Base-by-base conservation (phyloP, 352 stramenopile species). In the Phytophthora chlamydospora region DNA sequence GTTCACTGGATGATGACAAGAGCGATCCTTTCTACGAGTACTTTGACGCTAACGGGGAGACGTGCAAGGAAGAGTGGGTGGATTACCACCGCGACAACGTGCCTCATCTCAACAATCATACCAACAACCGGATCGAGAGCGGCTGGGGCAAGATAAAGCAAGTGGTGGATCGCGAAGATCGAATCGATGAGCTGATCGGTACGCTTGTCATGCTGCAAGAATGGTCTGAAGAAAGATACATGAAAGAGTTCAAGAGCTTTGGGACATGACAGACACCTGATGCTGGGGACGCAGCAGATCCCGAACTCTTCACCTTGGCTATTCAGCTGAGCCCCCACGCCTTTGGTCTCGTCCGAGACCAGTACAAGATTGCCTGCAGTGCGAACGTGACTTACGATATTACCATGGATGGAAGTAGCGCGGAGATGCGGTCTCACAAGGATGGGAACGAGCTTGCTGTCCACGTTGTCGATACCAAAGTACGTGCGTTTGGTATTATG, bases 131-230 rank as follows among this genome's bases (percentile, higher is more conserved):
- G 4, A 61, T 61, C 14, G 33, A 61, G 19, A 61, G 17, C 17
- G 42, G 42, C 5, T 61, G 42, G 52, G 51, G 41, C 6, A 51
- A 44, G 21, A 52, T 61, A 14, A 61, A 51, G 34, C 41, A 61
- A 9, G 14, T 39, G 2, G 35, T 56, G 1, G 16, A 55, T 1
- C 35, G 38, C 1, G 42, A 48, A 33, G n/a, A 55, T 13, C 16
- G 24, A 24, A 50, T 49, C 12, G 43, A 62, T 19, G 44, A 56
- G 16, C 9, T 47, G 8, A 55, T 50, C 3, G 21, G 42, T 5
- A 49, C 33, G 2, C 8, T 68, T 8, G 49, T 55, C 5, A 52
- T 69, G 46, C 31, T 68, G 1, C 59, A 57, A n/a, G 59, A 68
- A 21, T 58, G 38, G 39, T 19, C 44, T 0, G 8, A 68, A 12